Evolutionary conservation across 176 grass and related monocot species (phyloP).

Genomic region (Hyparrhenia diplandra): DNA sequence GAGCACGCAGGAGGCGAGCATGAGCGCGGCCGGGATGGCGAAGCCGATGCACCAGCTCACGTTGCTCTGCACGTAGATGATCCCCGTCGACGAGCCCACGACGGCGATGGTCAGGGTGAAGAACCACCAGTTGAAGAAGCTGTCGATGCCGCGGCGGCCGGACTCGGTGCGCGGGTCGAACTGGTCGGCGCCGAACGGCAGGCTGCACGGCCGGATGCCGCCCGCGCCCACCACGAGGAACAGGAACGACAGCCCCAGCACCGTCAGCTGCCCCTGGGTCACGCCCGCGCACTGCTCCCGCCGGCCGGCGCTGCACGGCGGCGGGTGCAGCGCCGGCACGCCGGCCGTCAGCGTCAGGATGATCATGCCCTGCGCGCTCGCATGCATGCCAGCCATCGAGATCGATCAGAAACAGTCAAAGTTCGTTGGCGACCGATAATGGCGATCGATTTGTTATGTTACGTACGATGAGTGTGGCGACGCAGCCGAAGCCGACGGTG

Average conservation of each 20-base stretch:
- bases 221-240: slow-evolving; percentile 64
- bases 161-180: slow-evolving; percentile 57
- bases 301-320: slow-evolving; percentile 9
- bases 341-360: slow-evolving; percentile 58
- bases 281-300: slow-evolving; percentile 27
- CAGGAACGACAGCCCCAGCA: slow-evolving; percentile 40
- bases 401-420: too few relatives aligned
- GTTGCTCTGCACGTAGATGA: slow-evolving; percentile 81
- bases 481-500: slow-evolving; percentile 36
- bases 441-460: too few relatives aligned
- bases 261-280: slow-evolving; percentile 22
- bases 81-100: slow-evolving; percentile 45
- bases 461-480: slow-evolving; percentile 43
- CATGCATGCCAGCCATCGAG: too few relatives aligned
- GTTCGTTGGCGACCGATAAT: neutral
- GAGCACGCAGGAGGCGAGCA: slow-evolving; percentile 49
- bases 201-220: slow-evolving; percentile 77
- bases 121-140: slow-evolving; percentile 98
- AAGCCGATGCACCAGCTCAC: slow-evolving; percentile 68
- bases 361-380: neutral
- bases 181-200: slow-evolving; percentile 81
- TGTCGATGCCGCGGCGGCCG: slow-evolving; percentile 58
- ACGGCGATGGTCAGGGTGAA: slow-evolving; percentile 73
- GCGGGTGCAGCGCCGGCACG: slow-evolving; percentile 43
- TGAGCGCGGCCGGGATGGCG: slow-evolving; percentile 54